Base-by-base conservation (phyloP, 345 rosid species). In the Viola odorata region DNA sequence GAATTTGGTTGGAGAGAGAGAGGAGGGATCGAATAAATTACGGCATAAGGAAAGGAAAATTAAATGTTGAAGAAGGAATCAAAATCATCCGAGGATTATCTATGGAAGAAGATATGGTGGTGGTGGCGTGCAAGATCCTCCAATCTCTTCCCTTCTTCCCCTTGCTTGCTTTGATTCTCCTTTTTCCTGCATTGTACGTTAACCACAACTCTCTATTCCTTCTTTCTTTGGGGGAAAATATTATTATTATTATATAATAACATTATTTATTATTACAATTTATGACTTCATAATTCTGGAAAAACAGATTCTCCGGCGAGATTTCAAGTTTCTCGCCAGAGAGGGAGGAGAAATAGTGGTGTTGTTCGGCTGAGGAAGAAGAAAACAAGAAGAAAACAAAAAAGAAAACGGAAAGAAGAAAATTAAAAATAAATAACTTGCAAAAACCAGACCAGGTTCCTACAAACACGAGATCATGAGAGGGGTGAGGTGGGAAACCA, bases 131-230 rank as follows among this genome's bases (percentile, higher is more conserved):
- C 38, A 77, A 77, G 80, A 71, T 74, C 67, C 67, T 67, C 77
- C 13, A 41, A 40, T 45, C 10, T 6, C 45, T 41, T 40, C 15
- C 59, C 45, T 56, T 56, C 45, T 17, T 47, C 23, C 60, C 76
- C 57, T 63, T 40, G 36, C 66, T 62, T 59, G 60, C 60, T 63
- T 63, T 64, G 62, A 67, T 77, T 67, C 75, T 58, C 63, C 58
- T 65, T 62, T 81, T 74, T 67, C 83, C 86, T 72, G 75, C 80
- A 81, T 77, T 81, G 72, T 83, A 84, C 80, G 89, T 81, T 65
- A 84, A 70, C 81, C 71, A 44, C 75, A 55, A 67, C 57, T 41
- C 17, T 37, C 16, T 45, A 39, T 62, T 69, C 41, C 14, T 45
- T 61, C 41, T 16, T 60, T 23, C 2, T 23, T 23, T 1, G 32